phyloP scores from a whole-genome alignment of 73 alveolate species.

The Paramecium tetraurelia region DNA sequence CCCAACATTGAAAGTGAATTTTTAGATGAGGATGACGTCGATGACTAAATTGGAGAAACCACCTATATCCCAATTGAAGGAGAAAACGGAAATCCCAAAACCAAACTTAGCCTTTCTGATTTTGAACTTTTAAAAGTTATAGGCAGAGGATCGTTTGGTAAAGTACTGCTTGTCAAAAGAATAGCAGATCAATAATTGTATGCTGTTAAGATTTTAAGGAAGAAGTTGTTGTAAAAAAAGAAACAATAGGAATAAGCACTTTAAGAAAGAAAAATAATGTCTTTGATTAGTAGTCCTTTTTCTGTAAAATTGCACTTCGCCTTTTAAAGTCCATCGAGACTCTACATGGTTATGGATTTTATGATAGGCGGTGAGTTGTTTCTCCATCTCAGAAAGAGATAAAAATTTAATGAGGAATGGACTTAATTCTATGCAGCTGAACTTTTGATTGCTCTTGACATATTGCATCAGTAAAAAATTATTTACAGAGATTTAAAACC shows the following conservation, averaged over 20 bases:
- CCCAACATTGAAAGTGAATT: background rate
- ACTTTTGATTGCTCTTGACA: constrained; percentile 75
- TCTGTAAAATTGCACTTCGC: constrained; percentile 89
- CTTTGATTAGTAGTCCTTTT: constrained; percentile 77
- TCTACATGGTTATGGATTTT: constrained; percentile 90
- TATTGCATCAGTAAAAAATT: constrained; percentile 73
- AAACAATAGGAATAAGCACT: constrained; percentile 10
- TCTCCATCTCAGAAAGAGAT: constrained; percentile 67
- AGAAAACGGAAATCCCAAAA: background rate
- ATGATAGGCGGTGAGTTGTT: constrained; percentile 85
- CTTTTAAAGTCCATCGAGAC: constrained; percentile 80
- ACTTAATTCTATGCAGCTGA: constrained; percentile 87
- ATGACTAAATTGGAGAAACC: constrained; percentile 20
- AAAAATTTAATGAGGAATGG: constrained; percentile 74
- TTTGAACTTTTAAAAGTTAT: constrained; percentile 78
- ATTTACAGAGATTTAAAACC: constrained; percentile 84
- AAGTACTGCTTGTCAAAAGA: constrained; percentile 84
- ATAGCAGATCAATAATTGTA: constrained; percentile 56
- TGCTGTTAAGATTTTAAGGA: constrained; percentile 54
- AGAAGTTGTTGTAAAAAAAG: background rate
- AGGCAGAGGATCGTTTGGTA: constrained; percentile 96
- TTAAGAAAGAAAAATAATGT: constrained; percentile 77
- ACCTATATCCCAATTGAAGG: background rate
- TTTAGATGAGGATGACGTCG: background rate
- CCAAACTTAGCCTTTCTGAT: constrained; percentile 37